Percentiles rank a stretch among this genome's conserved stretches.
Conservation (phyloP, 2,329 filamentous ascomycete species). For the Teratosphaeriaceae sp. region DNA sequence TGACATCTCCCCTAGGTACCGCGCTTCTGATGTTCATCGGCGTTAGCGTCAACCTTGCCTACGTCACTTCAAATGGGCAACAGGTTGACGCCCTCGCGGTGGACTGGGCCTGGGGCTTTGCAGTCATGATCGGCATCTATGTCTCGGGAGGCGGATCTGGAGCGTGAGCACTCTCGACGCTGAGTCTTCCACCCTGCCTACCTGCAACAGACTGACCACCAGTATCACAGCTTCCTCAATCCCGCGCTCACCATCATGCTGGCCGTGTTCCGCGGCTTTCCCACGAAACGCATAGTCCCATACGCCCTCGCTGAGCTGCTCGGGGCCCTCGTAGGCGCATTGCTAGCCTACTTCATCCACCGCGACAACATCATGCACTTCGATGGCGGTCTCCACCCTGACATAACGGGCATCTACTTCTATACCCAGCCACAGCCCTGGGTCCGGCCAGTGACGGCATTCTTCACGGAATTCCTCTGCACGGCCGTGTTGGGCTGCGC, state of each 20-base stretch:
- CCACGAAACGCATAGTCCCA: slow-evolving; percentile 42
- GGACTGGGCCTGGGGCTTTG: slow-evolving; percentile 46
- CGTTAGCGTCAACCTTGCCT: slow-evolving; percentile 20
- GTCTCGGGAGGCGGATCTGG: slow-evolving; percentile 41
- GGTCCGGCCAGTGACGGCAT: slow-evolving; percentile 32
- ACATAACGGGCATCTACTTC: slow-evolving; percentile 19
- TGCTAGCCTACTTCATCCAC: slow-evolving; percentile 42
- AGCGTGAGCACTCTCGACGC: slow-evolving; percentile 26
- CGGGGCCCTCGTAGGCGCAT: slow-evolving; percentile 44
- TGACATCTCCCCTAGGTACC: no score
- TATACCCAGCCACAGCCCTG: slow-evolving; percentile 20
- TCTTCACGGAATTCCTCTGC: slow-evolving; percentile 37
- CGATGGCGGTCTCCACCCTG: slow-evolving; percentile 10
- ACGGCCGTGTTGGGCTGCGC: slow-evolving; percentile 33
- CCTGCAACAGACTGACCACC: neutral
- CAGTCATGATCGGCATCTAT: slow-evolving; percentile 43
- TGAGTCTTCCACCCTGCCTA: no score
- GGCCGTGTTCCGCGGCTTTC: slow-evolving; percentile 46
- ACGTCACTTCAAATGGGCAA: slow-evolving; percentile 35
- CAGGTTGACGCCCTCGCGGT: slow-evolving; percentile 10
- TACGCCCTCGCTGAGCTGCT: slow-evolving; percentile 49
- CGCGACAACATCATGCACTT: slow-evolving; percentile 29
- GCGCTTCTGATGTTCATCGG: slow-evolving; percentile 23
- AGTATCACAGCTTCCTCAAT: slow-evolving; percentile 31
- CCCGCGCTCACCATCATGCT: slow-evolving; percentile 40